Evolutionary conservation across 1,139 yeast species (phyloP).

Genomic region (Ogataea hybrid): DNA sequence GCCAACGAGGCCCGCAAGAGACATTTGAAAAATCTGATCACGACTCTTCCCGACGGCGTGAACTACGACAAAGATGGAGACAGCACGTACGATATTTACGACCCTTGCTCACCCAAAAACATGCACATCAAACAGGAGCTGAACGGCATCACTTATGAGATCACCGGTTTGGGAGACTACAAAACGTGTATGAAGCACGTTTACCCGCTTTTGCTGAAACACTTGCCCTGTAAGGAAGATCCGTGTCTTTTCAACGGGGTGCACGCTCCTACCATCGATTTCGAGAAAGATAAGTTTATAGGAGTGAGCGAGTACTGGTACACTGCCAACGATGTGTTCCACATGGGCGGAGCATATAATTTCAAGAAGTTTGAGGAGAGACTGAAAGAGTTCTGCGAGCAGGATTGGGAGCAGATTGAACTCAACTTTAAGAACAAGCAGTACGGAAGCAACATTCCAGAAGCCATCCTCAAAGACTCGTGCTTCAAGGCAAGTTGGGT

Average conservation of each 20-base stretch:
- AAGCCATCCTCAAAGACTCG: constrained; percentile 53
- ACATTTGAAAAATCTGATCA: constrained; percentile 52
- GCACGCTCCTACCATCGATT: constrained; percentile 72
- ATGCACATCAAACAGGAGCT: constrained; percentile 42
- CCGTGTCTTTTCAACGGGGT: constrained; percentile 82
- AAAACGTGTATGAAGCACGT: constrained; percentile 64
- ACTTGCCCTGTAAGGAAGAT: constrained; percentile 67
- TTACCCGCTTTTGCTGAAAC: constrained; percentile 67
- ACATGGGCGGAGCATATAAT: constrained; percentile 74
- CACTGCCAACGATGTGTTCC: constrained; percentile 77
- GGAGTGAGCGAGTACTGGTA: constrained; percentile 87
- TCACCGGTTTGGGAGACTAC: constrained; percentile 66
- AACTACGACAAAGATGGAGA: constrained; percentile 41
- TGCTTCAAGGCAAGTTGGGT: constrained; percentile 87
- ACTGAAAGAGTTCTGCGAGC: constrained; percentile 63
- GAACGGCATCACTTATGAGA: constrained; percentile 45
- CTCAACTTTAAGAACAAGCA: constrained; percentile 49
- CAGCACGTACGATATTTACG: constrained; percentile 39
- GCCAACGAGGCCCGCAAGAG: constrained; percentile 75
- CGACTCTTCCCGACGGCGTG: constrained; percentile 42
- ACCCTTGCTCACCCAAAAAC: constrained; percentile 74
- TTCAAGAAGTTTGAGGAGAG: constrained; percentile 56
- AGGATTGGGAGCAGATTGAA: constrained; percentile 56
- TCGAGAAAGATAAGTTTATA: constrained; percentile 66
- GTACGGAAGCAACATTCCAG: constrained; percentile 47